Base-by-base conservation (phyloP, 495 filamentous ascomycete genomes). In the Hyphodiscus hymeniophilus region DNA sequence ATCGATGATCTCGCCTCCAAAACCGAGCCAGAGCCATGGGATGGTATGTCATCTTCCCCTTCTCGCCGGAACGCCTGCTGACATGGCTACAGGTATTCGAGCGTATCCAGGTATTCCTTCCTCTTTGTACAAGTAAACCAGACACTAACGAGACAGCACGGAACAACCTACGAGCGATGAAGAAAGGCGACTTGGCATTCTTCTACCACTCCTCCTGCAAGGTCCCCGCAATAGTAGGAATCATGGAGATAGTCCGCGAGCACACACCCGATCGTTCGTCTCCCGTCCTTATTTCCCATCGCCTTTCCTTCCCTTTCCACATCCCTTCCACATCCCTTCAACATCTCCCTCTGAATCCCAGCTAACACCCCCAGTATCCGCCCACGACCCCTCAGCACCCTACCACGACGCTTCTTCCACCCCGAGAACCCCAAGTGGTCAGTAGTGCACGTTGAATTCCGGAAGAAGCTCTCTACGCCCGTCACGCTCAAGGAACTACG, bases 121-220 rank as follows among this genome's bases (percentile, higher is more conserved):
- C 11, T 35, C 17, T 8, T 16, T 41, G 10, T 42, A 0, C 21
- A 36, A 31, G 30, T n/a, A 42, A 10, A 2, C 10, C 24, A 20
- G 22, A 32, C 24, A 33, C 32, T 56, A 26, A 52, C 11, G 23
- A 23, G 15, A 47, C 58, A 69, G 88, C 90, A 13, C 76, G 85
- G 32, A 95, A 95, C 60, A 87, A 95, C 61, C 80, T 98, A 61
- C 79, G 83, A 1, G 73, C 80, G 4, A 98, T 97, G 92, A 87
- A 85, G 63, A 77, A 81, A 54, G 91, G 92, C 33, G 92, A 98
- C 52, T 69, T 85, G 35, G 90, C 89, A 30, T 95, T 98, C 68
- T 96, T 98, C 70, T 98, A 98, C 62, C 91, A 95, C 67, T 91
- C 85, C n/a, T 94, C 89, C 60, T 89, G 85, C 68, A 94, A 92